A percentile compares a stretch with the other conserved stretches of the same genome.
Conservation (phyloP, 2,329 filamentous ascomycete species). For the Penicillium sp. region DNA sequence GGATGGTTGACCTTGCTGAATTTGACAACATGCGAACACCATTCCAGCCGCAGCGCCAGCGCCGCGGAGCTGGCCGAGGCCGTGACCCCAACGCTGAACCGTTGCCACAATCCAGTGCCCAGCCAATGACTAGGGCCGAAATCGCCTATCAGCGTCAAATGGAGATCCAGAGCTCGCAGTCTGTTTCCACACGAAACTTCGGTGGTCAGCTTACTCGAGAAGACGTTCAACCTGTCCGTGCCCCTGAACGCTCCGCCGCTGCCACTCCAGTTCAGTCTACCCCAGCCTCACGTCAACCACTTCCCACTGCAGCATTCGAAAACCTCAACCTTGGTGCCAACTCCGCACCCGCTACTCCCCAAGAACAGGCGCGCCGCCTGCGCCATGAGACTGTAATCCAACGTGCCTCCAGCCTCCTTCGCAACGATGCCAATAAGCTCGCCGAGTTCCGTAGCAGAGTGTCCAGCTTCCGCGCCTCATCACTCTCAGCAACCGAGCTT, state of each 20-base stretch:
- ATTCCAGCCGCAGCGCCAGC: slow-evolving; percentile 65
- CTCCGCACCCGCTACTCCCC: slow-evolving; percentile 59
- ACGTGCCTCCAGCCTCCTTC: slow-evolving; percentile 77
- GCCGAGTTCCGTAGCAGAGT: slow-evolving; percentile 76
- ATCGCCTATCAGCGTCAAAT: slow-evolving; percentile 88
- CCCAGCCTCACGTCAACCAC: slow-evolving; percentile 26
- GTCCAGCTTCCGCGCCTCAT: slow-evolving; percentile 71
- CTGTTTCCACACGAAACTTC: slow-evolving; percentile 76
- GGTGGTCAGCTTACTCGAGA: slow-evolving; percentile 74
- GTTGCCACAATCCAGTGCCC: slow-evolving; percentile 72
- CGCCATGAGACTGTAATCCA: slow-evolving; percentile 85
- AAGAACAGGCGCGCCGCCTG: slow-evolving; percentile 77
- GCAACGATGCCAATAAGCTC: slow-evolving; percentile 74
- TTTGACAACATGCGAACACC: slow-evolving; percentile 79
- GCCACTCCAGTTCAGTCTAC: slow-evolving; percentile 29
- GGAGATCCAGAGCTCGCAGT: slow-evolving; percentile 86
- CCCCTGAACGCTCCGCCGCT: slow-evolving; percentile 41
- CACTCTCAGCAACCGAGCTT: slow-evolving; percentile 71
- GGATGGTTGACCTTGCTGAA: slow-evolving; percentile 80
- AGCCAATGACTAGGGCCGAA: slow-evolving; percentile 81
- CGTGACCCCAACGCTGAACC: slow-evolving; percentile 86
- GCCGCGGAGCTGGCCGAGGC: slow-evolving; percentile 66
- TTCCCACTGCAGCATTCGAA: slow-evolving; percentile 47
- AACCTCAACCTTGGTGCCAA: slow-evolving; percentile 51
- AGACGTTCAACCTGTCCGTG: slow-evolving; percentile 48